phyloP scores from a whole-genome alignment of 2,329 filamentous ascomycete genomes.

The Nothopassalora personata region DNA sequence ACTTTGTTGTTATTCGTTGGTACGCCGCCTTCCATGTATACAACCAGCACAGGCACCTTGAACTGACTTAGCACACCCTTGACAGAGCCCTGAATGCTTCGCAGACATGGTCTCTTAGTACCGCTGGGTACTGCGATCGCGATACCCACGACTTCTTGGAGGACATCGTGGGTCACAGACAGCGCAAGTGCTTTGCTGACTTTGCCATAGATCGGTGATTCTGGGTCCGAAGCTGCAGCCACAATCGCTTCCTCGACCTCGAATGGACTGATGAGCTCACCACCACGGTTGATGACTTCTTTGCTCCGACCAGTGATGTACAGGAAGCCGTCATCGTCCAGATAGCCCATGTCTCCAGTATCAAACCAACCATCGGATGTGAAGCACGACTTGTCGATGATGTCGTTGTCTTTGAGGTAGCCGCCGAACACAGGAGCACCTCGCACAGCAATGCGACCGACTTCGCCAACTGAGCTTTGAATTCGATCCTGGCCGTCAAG shows the following conservation, averaged over 20 bases:
- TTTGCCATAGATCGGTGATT: slow-evolving; percentile 44
- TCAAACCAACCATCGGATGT: slow-evolving; percentile 50
- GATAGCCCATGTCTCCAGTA: slow-evolving; percentile 51
- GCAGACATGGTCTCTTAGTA: slow-evolving; percentile 44
- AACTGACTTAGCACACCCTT: slow-evolving; percentile 47
- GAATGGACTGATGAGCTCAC: slow-evolving; percentile 56
- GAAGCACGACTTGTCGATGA: slow-evolving; percentile 44
- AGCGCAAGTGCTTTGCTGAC: slow-evolving; percentile 51
- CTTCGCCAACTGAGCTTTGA: slow-evolving; percentile 27
- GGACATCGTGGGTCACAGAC: slow-evolving; percentile 48
- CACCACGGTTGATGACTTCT: slow-evolving; percentile 54
- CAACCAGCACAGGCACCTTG: slow-evolving; percentile 50
- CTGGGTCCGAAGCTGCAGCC: slow-evolving; percentile 39
- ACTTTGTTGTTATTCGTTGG: slow-evolving; percentile 56
- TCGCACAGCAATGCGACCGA: slow-evolving; percentile 48
- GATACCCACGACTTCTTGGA: slow-evolving; percentile 54
- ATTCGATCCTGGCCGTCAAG: slow-evolving; percentile 39
- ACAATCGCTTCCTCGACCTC: slow-evolving; percentile 56
- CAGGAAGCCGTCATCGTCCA: slow-evolving; percentile 49
- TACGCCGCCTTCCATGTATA: slow-evolving; percentile 53
- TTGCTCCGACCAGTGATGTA: slow-evolving; percentile 54
- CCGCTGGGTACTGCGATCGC: slow-evolving; percentile 47
- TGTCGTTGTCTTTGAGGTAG: slow-evolving; percentile 43
- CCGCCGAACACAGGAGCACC: slow-evolving; percentile 50
- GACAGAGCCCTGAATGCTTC: slow-evolving; percentile 45